A percentile compares a stretch with the other conserved stretches of the same genome.
These are phyloP conservation scores for Amphirosellinia nigrospora DNA, from an alignment of 495 filamentous ascomycete species.

Conservation along the genomic window DNA sequence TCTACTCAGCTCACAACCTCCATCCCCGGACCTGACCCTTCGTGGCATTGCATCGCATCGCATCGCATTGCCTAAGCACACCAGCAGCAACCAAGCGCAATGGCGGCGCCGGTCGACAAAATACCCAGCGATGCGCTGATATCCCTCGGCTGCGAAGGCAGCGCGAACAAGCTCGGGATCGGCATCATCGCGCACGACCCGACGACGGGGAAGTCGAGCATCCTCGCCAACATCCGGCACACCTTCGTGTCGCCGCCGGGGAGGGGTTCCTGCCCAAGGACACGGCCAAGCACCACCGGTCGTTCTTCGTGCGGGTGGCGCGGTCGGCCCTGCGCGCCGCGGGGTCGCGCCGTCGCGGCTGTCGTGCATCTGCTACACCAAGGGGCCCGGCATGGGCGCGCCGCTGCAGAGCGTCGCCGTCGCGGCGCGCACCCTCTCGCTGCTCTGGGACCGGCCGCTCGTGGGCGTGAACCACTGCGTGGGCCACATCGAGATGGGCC, in stretches of 20 bases:
- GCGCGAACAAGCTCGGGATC: slow-evolving; percentile 96
- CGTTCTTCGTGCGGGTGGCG: slow-evolving; percentile 80
- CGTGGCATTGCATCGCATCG: neutral
- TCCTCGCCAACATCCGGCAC: slow-evolving; percentile 94
- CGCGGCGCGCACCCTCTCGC: slow-evolving; percentile 77
- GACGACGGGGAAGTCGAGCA: slow-evolving; percentile 62
- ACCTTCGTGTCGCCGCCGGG: slow-evolving; percentile 92
- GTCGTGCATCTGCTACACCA: slow-evolving; percentile 93
- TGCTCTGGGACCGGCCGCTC: slow-evolving; percentile 86
- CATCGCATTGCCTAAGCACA: neutral
- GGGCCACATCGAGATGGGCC: slow-evolving; percentile 98
- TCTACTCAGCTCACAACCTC: neutral
- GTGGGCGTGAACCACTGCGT: slow-evolving; percentile 98
- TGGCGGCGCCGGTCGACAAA: slow-evolving; percentile 5
- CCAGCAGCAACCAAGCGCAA: slow-evolving; percentile 6
- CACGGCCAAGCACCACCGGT: slow-evolving; percentile 88
- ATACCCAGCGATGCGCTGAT: slow-evolving; percentile 54
- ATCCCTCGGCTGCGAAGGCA: slow-evolving; percentile 92
- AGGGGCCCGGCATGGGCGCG: slow-evolving; percentile 95
- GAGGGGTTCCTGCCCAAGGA: slow-evolving; percentile 95
- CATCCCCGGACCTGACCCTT: neutral
- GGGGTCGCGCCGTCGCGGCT: slow-evolving; percentile 64
- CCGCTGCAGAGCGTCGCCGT: slow-evolving; percentile 89
- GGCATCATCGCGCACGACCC: slow-evolving; percentile 86
- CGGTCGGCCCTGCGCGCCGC: slow-evolving; percentile 77